Evolutionary conservation across 1,284 basidiomycete genomes (phyloP), one percentile per base, ranked within the genome.

Genomic region (Apiotrichum sp.): DNA sequence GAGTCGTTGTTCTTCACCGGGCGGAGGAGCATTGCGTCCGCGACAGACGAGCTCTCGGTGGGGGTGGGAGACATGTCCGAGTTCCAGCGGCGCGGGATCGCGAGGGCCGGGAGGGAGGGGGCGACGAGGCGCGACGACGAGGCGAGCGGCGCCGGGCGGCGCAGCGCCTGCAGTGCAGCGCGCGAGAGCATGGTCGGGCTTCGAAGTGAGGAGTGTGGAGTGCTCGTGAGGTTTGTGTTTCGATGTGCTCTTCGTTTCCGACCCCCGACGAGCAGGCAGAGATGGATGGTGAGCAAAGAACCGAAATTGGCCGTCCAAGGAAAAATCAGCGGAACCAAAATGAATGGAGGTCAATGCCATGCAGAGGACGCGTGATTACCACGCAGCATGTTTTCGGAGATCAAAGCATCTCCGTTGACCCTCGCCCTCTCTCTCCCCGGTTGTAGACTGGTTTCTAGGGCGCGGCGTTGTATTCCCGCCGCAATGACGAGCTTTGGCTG

Each of bases 141-240:
- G 60, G 59, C 44, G 54, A 51, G 50, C 60, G 53, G 14, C 53
- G 56, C 9, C 53, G 40, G 40, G 40, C 56, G 36, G 60, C 60
- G 45, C 59, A 53, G 52, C 36, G 54, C 58, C 47, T 49, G 46
- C 35, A 62, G 38, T 8, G 59, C 63, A 22, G 65, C 50, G 44
- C 67, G 60, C 33, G 63, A 57, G 32, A 71, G 47, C 65, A 66
- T 65, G 47, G 47, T 53, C 36, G 36, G 13, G 36, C 13, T 8
- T 38, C 36, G 22, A 22, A 22, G 22, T 22, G 22, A 22, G 22
- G 22, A 22, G 22, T 22, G 22, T 38, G 7, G 36, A 38, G 36
- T 13, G 48, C 39, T 40, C 42, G 51, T 33, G 40, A 10, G 40
- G 32, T 13, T n/a, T 35, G 40, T n/a, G 43, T 7, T 44, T 13